These are phyloP conservation scores for Lodderomyces pseudojiufengensis DNA, from an alignment of 1,139 yeast genomes.

Conservation along the genomic window DNA sequence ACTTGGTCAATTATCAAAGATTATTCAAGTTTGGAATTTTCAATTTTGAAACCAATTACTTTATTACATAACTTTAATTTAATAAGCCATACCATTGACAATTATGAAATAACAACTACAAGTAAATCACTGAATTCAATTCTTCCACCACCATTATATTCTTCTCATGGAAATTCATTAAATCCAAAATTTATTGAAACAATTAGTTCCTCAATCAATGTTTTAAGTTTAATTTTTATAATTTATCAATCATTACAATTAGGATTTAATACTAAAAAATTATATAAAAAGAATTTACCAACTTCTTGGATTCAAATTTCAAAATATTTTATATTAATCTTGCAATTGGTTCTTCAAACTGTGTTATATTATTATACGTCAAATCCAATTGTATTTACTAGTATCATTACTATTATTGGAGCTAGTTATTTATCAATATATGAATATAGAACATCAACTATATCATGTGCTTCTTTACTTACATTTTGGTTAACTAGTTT, in stretches of 20 bases:
- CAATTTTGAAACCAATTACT: slow-evolving; percentile 7
- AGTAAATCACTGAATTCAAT: too few species aligned
- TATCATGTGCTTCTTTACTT: slow-evolving; percentile 26
- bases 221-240: slow-evolving; percentile 14
- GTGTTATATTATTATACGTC: slow-evolving; percentile 2
- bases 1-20: slow-evolving; percentile 1
- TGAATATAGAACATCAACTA: slow-evolving; percentile 28
- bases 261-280: slow-evolving; percentile 1
- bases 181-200: slow-evolving; percentile 33
- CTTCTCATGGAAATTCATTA: slow-evolving; percentile 20
- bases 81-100: too few species aligned
- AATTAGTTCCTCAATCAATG: slow-evolving; percentile 14
- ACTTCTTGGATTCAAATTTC: slow-evolving; percentile 10
- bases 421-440: slow-evolving; percentile 30
- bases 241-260: slow-evolving; percentile 18
- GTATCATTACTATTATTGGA: slow-evolving; percentile 7
- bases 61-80: slow-evolving; percentile 8
- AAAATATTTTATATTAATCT: slow-evolving; percentile 8
- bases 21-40: slow-evolving; percentile 7
- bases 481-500: slow-evolving; percentile 27
- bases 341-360: slow-evolving; percentile 4
- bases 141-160: slow-evolving; percentile 13
- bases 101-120: too few species aligned
- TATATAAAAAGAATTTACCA: slow-evolving; percentile 1
- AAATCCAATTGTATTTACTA: slow-evolving; percentile 1